Percentiles rank a stretch among this genome's conserved stretches.
Conservation (phyloP, 2,329 filamentous ascomycete species). For the Alternaria viburni region DNA sequence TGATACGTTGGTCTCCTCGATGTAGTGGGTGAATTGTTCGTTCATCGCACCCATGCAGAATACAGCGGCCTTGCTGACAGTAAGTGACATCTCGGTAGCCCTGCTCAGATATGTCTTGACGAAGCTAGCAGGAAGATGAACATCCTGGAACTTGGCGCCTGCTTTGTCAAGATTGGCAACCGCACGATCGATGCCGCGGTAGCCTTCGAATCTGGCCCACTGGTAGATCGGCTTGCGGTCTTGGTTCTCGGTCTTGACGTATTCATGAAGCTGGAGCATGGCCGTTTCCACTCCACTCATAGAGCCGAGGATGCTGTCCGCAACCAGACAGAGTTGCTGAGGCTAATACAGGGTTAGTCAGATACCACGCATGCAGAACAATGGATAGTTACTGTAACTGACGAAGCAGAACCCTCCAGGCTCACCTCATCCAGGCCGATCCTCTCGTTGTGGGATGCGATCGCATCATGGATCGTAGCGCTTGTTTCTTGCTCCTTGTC, state of each 20-base stretch:
- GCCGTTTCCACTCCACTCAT: slow-evolving; percentile 14
- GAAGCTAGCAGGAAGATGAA: not conserved
- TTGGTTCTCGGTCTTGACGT: slow-evolving; percentile 10
- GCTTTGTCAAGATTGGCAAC: slow-evolving; percentile 9
- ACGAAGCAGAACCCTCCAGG: not conserved
- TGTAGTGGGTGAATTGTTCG: slow-evolving; percentile 13
- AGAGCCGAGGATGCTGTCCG: slow-evolving; percentile 7
- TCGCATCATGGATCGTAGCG: not conserved
- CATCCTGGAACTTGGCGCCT: not conserved
- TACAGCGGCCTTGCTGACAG: slow-evolving; percentile 16
- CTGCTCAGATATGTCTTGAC: slow-evolving; percentile 8
- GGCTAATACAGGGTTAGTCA: not conserved
- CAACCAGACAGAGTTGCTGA: not conserved
- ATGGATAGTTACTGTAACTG: not conserved
- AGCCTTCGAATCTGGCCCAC: slow-evolving; percentile 20
- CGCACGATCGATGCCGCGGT: slow-evolving; percentile 2
- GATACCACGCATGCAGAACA: not conserved
- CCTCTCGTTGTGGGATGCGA: not conserved
- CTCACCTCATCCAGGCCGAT: not conserved
- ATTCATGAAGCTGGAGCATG: slow-evolving; percentile 15
- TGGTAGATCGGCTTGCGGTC: slow-evolving; percentile 17
- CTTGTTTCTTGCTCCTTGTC: not conserved
- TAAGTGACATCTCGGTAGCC: slow-evolving; percentile 4
- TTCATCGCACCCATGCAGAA: slow-evolving; percentile 19
- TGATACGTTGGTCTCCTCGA: slow-evolving; percentile 16